A percentile compares a stretch with the other conserved stretches of the same genome.
These are phyloP conservation scores for Clonostachys solani DNA, from an alignment of 2,329 filamentous ascomycete genomes.

Conservation along the genomic window DNA sequence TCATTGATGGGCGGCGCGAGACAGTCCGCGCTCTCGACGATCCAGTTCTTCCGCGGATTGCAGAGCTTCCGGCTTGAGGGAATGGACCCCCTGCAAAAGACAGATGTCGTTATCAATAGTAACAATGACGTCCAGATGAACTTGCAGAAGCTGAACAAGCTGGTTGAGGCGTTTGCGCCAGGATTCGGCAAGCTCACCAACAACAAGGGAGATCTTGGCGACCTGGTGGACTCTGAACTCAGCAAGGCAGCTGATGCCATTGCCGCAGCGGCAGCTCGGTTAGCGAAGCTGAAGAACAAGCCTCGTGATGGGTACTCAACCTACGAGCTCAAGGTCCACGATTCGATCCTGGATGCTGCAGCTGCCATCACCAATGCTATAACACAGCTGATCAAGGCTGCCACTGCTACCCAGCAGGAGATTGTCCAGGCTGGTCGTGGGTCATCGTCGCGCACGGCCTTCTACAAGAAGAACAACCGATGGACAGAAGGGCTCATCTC, in stretches of 20 bases:
- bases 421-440: slow-evolving; percentile 93
- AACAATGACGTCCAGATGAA: slow-evolving; percentile 96
- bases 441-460: slow-evolving; percentile 81
- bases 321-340: slow-evolving; percentile 94
- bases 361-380: slow-evolving; percentile 93
- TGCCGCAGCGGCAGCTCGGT: slow-evolving; percentile 81
- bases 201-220: slow-evolving; percentile 81
- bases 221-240: slow-evolving; percentile 88
- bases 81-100: slow-evolving; percentile 87
- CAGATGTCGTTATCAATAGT: slow-evolving; percentile 94
- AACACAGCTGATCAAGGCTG: slow-evolving; percentile 89
- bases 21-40: slow-evolving; percentile 78
- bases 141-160: slow-evolving; percentile 87
- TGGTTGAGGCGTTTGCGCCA: slow-evolving; percentile 87
- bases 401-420: slow-evolving; percentile 88
- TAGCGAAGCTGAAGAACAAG: slow-evolving; percentile 93
- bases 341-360: slow-evolving; percentile 89
- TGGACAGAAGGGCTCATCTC: slow-evolving; percentile 99
- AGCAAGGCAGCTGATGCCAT: slow-evolving; percentile 94
- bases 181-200: slow-evolving; percentile 77
- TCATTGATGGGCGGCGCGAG: slow-evolving; percentile 78
- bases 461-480: slow-evolving; percentile 99
- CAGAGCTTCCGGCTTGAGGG: slow-evolving; percentile 92
- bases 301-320: slow-evolving; percentile 93
- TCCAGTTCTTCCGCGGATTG: slow-evolving; percentile 91